Evolutionary conservation across 2,329 filamentous ascomycete species (phyloP).

Genomic region (Hypoxylon sp.): DNA sequence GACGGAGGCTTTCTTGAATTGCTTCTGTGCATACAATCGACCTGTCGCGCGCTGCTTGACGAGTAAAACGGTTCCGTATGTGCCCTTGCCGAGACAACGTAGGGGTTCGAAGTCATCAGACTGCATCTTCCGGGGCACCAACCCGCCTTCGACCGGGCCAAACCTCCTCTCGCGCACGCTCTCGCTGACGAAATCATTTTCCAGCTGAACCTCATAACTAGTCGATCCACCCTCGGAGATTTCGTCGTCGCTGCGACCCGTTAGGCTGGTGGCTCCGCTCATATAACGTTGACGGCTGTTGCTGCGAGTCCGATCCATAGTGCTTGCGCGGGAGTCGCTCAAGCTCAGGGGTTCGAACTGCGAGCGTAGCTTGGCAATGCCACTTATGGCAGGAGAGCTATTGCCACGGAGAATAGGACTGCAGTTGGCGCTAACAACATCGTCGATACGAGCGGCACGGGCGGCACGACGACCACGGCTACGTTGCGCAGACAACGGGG

Average conservation of each 20-base stretch:
- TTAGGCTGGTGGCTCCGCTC: constrained; percentile 65
- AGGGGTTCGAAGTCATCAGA: constrained; percentile 90
- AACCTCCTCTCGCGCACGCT: constrained; percentile 60
- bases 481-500: constrained; percentile 54
- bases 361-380: constrained; percentile 84
- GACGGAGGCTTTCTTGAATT: constrained; percentile 96
- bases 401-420: constrained; percentile 68
- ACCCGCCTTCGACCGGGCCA: constrained; percentile 63
- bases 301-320: constrained; percentile 65
- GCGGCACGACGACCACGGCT: constrained; percentile 55
- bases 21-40: constrained; percentile 95
- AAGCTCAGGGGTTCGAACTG: constrained; percentile 84
- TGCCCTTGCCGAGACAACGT: constrained; percentile 93
- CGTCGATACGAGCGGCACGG: constrained; percentile 59
- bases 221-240: constrained; percentile 75
- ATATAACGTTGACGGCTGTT: constrained; percentile 67
- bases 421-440: constrained; percentile 72
- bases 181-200: constrained; percentile 85
- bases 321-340: constrained; percentile 65
- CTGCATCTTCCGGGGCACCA: constrained; percentile 82
- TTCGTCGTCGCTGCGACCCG: constrained; percentile 70
- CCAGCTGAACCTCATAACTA: constrained; percentile 86
- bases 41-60: constrained; percentile 92
- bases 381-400: constrained; percentile 70
- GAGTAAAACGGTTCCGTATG: constrained; percentile 92